Evolutionary conservation across 257 asterid species (phyloP), one percentile per base, ranked within the genome.

Genomic region (Solanum pinnatisectum): DNA sequence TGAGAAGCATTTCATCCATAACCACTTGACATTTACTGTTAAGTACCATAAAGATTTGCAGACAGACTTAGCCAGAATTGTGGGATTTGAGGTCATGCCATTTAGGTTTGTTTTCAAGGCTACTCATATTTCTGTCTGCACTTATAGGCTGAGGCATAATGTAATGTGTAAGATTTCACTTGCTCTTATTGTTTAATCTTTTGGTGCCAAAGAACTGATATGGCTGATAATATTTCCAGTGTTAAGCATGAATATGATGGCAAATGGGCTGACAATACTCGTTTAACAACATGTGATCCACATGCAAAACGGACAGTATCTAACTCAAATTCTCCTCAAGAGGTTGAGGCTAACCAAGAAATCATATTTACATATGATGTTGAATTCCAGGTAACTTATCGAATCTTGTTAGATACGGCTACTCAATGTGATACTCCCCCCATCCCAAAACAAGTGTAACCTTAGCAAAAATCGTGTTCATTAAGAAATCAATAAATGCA

Each of bases 21-120:
- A 95, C 91, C 98, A 95, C 93, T 92, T 95, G 91, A 92, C 93
- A 87, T 95, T 95, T 91, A 88, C 89, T 4, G 97, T 95, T 84
- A 95, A 91, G 94, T 94, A 89, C 89, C 98, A 95, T 91, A 95
- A 87, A 88, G 98, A 94, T 90, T 87, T 89, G 90, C 90, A 89
- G 90, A 92, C 95, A 68, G 95, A 92, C 87, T 86, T 94, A 0
- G 93, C 98, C 20, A 91, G 98, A 90, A 95, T 95, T 86, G 98
- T 95, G 6, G 98, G 98, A 52, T 95, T 94, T 81, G 98, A 95
- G 92, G 97, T 95, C 89, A 91, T 91, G 88, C 97, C 95, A 81
- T 94, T 22, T 87, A 95, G 98, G 98, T 95, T 71, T 33, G 39
- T 78, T 84, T 27, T 81, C 30, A 81, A 16, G 68, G 20, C 18